These are phyloP conservation scores for Aspergillus melleus DNA, from an alignment of 2,329 filamentous ascomycete species.

Conservation along the genomic window DNA sequence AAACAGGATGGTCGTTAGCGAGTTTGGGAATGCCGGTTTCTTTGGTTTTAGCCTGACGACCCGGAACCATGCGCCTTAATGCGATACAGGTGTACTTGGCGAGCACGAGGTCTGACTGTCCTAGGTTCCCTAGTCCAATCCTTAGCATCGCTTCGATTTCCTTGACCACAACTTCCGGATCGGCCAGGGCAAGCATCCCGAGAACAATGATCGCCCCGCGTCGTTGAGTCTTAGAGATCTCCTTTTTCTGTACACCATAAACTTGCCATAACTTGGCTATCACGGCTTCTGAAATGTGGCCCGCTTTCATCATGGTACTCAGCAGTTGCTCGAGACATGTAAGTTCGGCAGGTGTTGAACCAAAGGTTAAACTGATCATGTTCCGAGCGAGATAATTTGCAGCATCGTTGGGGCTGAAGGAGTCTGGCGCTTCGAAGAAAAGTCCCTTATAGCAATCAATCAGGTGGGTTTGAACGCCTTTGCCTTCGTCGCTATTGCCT, in stretches of 20 bases:
- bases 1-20: conserved; percentile 86
- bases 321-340: conserved; percentile 94
- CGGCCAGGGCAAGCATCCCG: conserved; percentile 92
- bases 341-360: conserved; percentile 88
- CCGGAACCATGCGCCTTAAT: conserved; percentile 84
- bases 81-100: conserved; percentile 97
- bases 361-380: conserved; percentile 98
- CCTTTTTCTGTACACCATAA: conserved; percentile 88
- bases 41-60: conserved; percentile 75
- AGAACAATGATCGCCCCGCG: conserved; percentile 93
- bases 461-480: conserved; percentile 92
- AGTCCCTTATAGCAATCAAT: conserved; percentile 96
- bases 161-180: conserved; percentile 86
- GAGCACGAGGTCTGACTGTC: conserved; percentile 78
- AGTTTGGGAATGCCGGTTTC: conserved; percentile 67
- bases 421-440: conserved; percentile 92
- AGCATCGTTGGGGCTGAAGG: conserved; percentile 82
- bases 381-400: conserved; percentile 96
- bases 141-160: conserved; percentile 94
- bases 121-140: conserved; percentile 80
- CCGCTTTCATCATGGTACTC: conserved; percentile 95
- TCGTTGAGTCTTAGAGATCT: conserved; percentile 88
- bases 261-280: conserved; percentile 96
- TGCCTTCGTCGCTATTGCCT: conserved; percentile 97
- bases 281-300: conserved; percentile 80